Base-by-base conservation (phyloP, 257 asterid genomes). In the Gentiana dahurica region DNA sequence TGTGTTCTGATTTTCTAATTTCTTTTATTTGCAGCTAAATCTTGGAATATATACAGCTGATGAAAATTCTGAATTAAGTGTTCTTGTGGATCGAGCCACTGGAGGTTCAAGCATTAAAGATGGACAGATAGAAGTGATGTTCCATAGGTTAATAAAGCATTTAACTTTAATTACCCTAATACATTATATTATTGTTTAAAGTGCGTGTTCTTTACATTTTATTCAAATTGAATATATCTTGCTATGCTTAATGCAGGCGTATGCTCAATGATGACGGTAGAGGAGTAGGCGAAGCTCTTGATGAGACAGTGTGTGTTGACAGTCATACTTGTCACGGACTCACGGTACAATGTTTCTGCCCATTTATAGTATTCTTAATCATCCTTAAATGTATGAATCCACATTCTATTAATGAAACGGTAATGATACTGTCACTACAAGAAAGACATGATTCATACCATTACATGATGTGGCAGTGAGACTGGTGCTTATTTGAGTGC, bases 41-140 rank as follows among this genome's bases (percentile, higher is more conserved):
- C 91, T 81, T 38, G 97, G 97, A 49, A 83, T 81, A 43, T 85
- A 53, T 72, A 53, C 71, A 55, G 75, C 71, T 64, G 97, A 85
- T 71, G 75, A 81, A 63, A 69, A 61, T 63, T 69, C 82, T 5
- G 97, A 89, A 65, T 71, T 89, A 58, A 83, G 94, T 32, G 83
- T 89, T 58, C 64, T 89, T 62, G 97, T 89, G 59, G 97, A 89
- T 68, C 87, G 94, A 56, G 91, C 97, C 47, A 64, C 73, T 13
- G 97, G 95, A 66, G 97, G 95, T 56, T 76, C 89, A 77, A 89
- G 97, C 77, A 79, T 81, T 61, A 63, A 62, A 3, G 95, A 89
- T 81, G 97, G 97, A 63, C 77, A 85, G 68, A 73, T 89, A 46
- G 97, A 89, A 69, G 67, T 89, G 64, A 89, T 89, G 97, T 75